These are phyloP conservation scores for Phytopythium ostracodes DNA, from an alignment of 352 stramenopile genomes.

Conservation along the genomic window DNA sequence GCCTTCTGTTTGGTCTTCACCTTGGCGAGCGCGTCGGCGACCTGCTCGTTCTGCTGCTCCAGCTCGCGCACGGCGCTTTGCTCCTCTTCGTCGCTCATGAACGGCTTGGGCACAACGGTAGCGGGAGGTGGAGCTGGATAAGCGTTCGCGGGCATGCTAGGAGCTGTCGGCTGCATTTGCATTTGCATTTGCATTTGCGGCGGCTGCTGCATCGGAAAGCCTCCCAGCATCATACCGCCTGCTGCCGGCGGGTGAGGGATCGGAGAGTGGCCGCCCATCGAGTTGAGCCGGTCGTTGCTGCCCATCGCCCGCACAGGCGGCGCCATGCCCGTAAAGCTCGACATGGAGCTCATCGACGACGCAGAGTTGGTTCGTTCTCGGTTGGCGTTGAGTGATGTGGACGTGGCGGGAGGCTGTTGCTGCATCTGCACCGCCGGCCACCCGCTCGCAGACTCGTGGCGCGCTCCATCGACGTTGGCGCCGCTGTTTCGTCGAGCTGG, in stretches of 20 bases:
- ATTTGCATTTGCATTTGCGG: too few species aligned
- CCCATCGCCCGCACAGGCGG: slow-evolving; percentile 16
- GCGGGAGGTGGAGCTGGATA: not conserved
- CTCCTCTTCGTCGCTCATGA: slow-evolving; percentile 60
- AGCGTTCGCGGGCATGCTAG: slow-evolving; percentile 5
- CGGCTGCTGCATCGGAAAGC: slow-evolving; percentile 1
- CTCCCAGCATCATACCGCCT: slow-evolving; percentile 13
- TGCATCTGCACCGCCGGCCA: slow-evolving; percentile 2
- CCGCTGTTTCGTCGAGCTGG: slow-evolving; percentile 2
- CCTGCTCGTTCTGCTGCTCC: slow-evolving; percentile 49
- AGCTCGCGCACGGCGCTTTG: slow-evolving; percentile 42
- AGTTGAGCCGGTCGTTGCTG: slow-evolving; percentile 21
- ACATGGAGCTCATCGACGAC: slow-evolving; percentile 39
- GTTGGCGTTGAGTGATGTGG: not conserved
- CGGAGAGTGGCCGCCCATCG: not conserved
- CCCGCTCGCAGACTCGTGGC: slow-evolving; percentile 2
- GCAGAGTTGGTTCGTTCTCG: slow-evolving; percentile 37
- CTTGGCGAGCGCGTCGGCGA: slow-evolving; percentile 32
- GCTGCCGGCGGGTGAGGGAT: slow-evolving; percentile 10
- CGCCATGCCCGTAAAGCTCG: slow-evolving; percentile 25
- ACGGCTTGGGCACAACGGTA: slow-evolving; percentile 24
- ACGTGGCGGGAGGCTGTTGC: not conserved
- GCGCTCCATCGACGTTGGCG: slow-evolving; percentile 2
- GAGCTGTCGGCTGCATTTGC: slow-evolving; percentile 3
- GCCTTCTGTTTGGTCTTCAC: slow-evolving; percentile 63